Evolutionary conservation across 1,139 yeast species (phyloP).

Genomic region (Protomyces macrosporus): DNA sequence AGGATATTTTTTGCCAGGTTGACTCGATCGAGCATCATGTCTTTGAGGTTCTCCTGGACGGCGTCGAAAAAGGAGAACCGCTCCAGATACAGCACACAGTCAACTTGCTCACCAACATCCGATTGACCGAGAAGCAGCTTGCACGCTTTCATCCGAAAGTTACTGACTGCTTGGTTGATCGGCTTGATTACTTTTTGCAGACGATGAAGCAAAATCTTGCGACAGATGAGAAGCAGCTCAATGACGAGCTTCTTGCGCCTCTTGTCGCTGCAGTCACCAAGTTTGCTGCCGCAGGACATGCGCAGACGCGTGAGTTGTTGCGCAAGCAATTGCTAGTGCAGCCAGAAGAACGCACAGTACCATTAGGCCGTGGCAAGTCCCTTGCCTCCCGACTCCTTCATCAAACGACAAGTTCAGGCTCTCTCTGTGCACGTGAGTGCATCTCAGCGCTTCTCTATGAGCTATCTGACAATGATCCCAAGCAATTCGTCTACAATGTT

Average conservation of each 20-base stretch:
- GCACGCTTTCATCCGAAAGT: neutral
- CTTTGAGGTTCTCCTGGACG: neutral
- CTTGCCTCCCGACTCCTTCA: conserved; percentile 28
- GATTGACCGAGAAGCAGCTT: neutral
- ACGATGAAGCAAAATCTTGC: neutral
- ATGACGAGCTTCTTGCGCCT: conserved; percentile 23
- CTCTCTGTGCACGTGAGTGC: conserved; percentile 20
- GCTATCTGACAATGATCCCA: conserved; percentile 26
- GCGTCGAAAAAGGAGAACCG: neutral
- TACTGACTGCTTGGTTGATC: neutral
- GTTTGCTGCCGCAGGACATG: neutral
- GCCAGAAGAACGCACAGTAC: conserved; percentile 27
- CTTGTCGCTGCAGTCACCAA: conserved; percentile 10
- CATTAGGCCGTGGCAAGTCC: conserved; percentile 30
- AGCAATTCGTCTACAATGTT: conserved; percentile 34
- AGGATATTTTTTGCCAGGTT: neutral
- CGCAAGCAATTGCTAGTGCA: conserved; percentile 21
- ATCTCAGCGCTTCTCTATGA: conserved; percentile 29
- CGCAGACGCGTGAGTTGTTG: conserved; percentile 11
- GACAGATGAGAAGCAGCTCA: neutral
- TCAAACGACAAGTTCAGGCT: conserved; percentile 15
- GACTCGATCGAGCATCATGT: neutral
- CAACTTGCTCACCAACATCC: neutral
- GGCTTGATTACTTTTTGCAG: neutral
- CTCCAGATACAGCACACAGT: neutral